Conservation (phyloP, 805 yeast species). For the Kazachstania psychrophila region DNA sequence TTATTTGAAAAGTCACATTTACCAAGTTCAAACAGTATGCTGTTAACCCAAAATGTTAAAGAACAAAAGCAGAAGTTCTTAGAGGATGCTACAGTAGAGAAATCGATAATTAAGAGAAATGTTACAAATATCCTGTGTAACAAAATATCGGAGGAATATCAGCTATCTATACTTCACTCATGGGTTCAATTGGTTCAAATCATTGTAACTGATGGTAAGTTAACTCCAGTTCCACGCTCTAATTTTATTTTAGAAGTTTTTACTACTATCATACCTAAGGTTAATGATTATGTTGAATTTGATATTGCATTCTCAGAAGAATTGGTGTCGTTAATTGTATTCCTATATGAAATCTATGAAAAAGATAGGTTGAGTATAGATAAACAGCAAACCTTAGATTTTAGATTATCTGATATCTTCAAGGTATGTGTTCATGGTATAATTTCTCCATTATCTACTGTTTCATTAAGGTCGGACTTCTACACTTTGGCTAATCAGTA, state of each 20-base stretch:
- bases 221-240: constrained; percentile 37
- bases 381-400: constrained; percentile 34
- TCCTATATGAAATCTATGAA: constrained; percentile 56
- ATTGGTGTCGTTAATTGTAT: constrained; percentile 64
- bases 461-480: constrained; percentile 64
- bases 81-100: constrained; percentile 11
- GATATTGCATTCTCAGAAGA: constrained; percentile 66
- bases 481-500: constrained; percentile 66
- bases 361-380: constrained; percentile 33
- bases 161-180: constrained; percentile 56
- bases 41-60: background rate
- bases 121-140: constrained; percentile 40
- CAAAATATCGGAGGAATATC: constrained; percentile 41
- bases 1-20: constrained; percentile 15
- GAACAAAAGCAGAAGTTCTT: constrained; percentile 2
- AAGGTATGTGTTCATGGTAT: constrained; percentile 69
- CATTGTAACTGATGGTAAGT: constrained; percentile 52
- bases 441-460: constrained; percentile 56
- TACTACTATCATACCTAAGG: constrained; percentile 65
- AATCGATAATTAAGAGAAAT: constrained; percentile 15
- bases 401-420: constrained; percentile 59
- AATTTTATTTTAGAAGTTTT: constrained; percentile 68
- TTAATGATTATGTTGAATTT: constrained; percentile 61
- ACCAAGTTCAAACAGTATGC: background rate
- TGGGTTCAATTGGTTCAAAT: constrained; percentile 81